Percentiles rank a stretch among this genome's conserved stretches.
These are phyloP conservation scores for Amanita exitialis DNA, from an alignment of 768 basidiomycete species.

Conservation along the genomic window DNA sequence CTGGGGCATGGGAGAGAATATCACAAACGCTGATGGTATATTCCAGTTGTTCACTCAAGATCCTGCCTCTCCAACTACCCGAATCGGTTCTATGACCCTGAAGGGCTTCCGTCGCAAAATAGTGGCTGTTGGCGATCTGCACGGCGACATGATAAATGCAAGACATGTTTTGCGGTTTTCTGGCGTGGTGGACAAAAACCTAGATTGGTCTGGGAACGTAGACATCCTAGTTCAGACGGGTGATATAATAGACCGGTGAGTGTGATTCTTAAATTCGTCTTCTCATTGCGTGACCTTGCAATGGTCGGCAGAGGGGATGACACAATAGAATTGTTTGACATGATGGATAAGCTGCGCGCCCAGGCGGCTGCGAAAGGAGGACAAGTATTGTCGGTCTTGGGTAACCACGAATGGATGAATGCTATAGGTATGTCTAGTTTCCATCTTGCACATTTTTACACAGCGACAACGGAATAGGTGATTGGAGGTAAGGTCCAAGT, in stretches of 20 bases:
- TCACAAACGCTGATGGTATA: neutral
- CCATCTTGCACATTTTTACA: constrained; percentile 4
- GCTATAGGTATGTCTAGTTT: constrained; percentile 45
- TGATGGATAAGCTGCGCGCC: constrained; percentile 75
- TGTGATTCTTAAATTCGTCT: constrained; percentile 1
- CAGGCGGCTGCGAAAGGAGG: constrained; percentile 68
- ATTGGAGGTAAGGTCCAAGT: constrained; percentile 58
- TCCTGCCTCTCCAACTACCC: neutral
- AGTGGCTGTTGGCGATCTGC: constrained; percentile 86
- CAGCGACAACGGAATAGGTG: constrained; percentile 34
- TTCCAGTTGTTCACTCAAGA: neutral
- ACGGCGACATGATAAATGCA: constrained; percentile 78
- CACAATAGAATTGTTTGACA: constrained; percentile 74
- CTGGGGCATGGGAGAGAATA: neutral
- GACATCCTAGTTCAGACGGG: constrained; percentile 93
- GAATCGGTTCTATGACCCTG: neutral
- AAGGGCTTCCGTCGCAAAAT: constrained; percentile 43
- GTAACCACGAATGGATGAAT: constrained; percentile 98
- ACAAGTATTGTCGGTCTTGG: constrained; percentile 65
- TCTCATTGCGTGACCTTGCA: neutral
- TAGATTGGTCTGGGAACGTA: constrained; percentile 74
- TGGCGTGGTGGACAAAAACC: constrained; percentile 58
- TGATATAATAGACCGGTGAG: constrained; percentile 87
- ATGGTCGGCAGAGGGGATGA: constrained; percentile 56
- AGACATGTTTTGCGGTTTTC: constrained; percentile 74